Evolutionary conservation across 371 early-diverging fungal species (phyloP).

Genomic region (Mortierella sp.): DNA sequence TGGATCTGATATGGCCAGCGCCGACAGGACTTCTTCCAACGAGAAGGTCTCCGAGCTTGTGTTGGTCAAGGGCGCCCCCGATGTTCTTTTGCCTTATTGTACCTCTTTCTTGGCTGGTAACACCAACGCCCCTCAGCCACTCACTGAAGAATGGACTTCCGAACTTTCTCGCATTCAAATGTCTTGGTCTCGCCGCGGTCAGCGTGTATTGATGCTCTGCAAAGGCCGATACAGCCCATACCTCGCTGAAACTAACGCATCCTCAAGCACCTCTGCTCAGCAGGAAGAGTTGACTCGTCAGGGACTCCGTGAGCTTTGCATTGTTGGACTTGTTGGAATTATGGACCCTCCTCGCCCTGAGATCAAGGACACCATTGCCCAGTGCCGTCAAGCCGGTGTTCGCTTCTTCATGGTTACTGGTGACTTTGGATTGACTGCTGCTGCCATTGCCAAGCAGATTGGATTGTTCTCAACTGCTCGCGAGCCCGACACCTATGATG

Average conservation of each 20-base stretch:
- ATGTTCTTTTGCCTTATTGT: slow-evolving; percentile 72
- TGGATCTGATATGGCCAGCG: slow-evolving; percentile 32
- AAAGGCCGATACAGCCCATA: slow-evolving; percentile 56
- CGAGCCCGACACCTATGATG: slow-evolving; percentile 59
- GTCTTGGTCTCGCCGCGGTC: slow-evolving; percentile 72
- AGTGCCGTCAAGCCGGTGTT: slow-evolving; percentile 75
- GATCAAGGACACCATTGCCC: slow-evolving; percentile 68
- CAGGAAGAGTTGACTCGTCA: slow-evolving; percentile 51
- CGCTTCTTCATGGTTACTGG: slow-evolving; percentile 88
- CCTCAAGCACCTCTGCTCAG: slow-evolving; percentile 5
- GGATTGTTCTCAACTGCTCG: slow-evolving; percentile 66
- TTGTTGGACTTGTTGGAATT: slow-evolving; percentile 77
- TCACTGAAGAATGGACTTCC: slow-evolving; percentile 59
- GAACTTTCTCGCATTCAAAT: slow-evolving; percentile 62
- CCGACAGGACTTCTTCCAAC: slow-evolving; percentile 13
- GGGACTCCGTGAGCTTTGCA: slow-evolving; percentile 58
- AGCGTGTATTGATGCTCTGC: slow-evolving; percentile 76
- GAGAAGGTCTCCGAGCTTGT: slow-evolving; percentile 50
- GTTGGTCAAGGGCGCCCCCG: slow-evolving; percentile 85
- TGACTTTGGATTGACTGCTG: slow-evolving; percentile 79
- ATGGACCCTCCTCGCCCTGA: slow-evolving; percentile 82
- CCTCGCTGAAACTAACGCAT: slow-evolving; percentile 27
- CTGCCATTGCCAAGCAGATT: slow-evolving; percentile 77
- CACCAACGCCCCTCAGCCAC: slow-evolving; percentile 57
- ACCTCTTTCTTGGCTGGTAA: slow-evolving; percentile 59